Evolutionary conservation across 805 yeast genomes (phyloP).

Genomic region (Spathaspora hagerdaliae): DNA sequence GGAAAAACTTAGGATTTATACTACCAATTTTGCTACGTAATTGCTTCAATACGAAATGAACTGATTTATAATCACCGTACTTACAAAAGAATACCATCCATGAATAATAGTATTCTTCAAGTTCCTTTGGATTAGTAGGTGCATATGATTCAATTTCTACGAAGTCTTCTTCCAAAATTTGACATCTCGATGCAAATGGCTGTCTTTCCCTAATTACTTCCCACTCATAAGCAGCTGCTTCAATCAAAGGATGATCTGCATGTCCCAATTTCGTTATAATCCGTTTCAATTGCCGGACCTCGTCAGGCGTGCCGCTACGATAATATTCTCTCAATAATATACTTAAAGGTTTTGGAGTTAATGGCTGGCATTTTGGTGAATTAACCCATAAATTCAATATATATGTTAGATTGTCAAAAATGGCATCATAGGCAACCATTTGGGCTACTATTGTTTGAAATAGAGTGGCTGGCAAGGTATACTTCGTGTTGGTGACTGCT

Average conservation of each 20-base stretch:
- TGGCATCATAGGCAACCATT: conserved; percentile 22
- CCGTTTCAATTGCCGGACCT: conserved; percentile 17
- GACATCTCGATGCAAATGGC: conserved; percentile 20
- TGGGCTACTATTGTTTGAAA: conserved; percentile 23
- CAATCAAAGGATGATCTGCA: conserved; percentile 20
- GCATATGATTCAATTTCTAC: conserved; percentile 15
- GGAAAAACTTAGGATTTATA: background rate
- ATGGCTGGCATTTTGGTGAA: conserved; percentile 15
- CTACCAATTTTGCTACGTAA: background rate
- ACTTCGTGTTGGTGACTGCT: conserved; percentile 9
- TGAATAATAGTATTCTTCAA: conserved; percentile 23
- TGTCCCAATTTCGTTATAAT: conserved; percentile 16
- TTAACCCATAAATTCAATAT: conserved; percentile 26
- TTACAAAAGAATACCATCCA: conserved; percentile 25
- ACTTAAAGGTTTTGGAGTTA: conserved; percentile 23
- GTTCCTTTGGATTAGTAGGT: conserved; percentile 7
- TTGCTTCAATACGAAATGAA: conserved; percentile 15
- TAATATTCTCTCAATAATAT: conserved; percentile 25
- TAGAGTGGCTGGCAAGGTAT: conserved; percentile 15
- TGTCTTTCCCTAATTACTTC: conserved; percentile 21
- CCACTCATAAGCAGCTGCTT: conserved; percentile 18
- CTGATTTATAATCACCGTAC: conserved; percentile 22
- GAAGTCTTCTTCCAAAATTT: conserved; percentile 21
- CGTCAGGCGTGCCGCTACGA: conserved; percentile 25
- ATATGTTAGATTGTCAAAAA: conserved; percentile 25